These are phyloP conservation scores for Rhodotorula diobovata DNA, from an alignment of 768 basidiomycete species.

Conservation along the genomic window DNA sequence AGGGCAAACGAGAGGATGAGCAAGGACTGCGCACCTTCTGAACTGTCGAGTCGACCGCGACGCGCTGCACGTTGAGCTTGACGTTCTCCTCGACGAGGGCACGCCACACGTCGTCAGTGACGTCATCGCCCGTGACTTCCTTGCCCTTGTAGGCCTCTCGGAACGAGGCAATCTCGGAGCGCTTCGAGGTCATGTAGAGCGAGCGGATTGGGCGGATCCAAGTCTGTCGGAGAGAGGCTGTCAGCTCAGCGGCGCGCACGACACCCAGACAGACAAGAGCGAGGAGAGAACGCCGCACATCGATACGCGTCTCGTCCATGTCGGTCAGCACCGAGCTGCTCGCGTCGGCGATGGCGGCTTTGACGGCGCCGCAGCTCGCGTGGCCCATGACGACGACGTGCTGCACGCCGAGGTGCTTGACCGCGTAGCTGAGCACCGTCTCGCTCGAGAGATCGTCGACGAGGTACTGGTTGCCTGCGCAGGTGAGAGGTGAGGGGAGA, in stretches of 20 bases:
- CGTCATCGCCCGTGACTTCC: neutral
- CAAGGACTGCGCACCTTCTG: neutral
- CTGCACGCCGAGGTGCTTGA: conserved; percentile 16
- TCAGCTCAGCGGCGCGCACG: neutral
- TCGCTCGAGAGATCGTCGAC: conserved; percentile 26
- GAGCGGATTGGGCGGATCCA: conserved; percentile 28
- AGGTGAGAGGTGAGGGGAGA: neutral
- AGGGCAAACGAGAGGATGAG: neutral
- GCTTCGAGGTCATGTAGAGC: conserved; percentile 4
- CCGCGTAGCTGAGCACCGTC: conserved; percentile 25
- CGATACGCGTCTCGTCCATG: conserved; percentile 24
- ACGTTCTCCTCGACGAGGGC: conserved; percentile 33
- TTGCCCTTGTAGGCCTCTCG: neutral
- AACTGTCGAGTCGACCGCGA: conserved; percentile 9
- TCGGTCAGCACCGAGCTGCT: neutral
- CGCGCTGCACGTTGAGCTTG: conserved; percentile 9
- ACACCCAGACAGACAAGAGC: neutral
- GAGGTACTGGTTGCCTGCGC: conserved; percentile 20
- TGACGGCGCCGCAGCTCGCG: conserved; percentile 24
- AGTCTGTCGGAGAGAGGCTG: neutral
- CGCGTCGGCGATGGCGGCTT: conserved; percentile 12
- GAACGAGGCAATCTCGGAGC: conserved; percentile 17
- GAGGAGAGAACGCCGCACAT: neutral
- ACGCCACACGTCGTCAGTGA: conserved; percentile 10
- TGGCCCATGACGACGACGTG: conserved; percentile 26